A percentile compares a stretch with the other conserved stretches of the same genome.
Evolutionary conservation across 2,329 filamentous ascomycete species (phyloP).

Genomic region (Monosporascus sp.): DNA sequence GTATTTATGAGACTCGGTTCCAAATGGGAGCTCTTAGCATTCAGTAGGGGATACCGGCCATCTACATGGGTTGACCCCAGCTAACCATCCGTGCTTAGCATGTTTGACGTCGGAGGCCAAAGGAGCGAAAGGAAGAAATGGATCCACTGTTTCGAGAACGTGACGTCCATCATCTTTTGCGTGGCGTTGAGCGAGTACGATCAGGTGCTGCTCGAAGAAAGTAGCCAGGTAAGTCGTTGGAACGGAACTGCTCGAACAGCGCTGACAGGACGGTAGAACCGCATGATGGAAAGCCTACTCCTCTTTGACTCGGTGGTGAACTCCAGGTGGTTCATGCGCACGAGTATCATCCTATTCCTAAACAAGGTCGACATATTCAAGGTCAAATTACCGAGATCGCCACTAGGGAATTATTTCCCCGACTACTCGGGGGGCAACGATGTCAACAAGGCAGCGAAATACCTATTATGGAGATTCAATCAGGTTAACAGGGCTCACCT

Average conservation of each 20-base stretch:
- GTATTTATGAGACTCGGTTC: constrained; percentile 98
- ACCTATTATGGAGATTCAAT: constrained; percentile 96
- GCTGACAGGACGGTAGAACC: constrained; percentile 59
- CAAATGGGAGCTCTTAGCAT: constrained; percentile 98
- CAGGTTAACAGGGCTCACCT: constrained; percentile 95
- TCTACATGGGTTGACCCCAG: not conserved
- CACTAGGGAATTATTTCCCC: constrained; percentile 90
- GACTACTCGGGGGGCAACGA: constrained; percentile 98
- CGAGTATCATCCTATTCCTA: constrained; percentile 95
- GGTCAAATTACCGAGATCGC: constrained; percentile 83
- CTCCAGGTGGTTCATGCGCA: constrained; percentile 98
- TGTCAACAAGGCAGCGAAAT: constrained; percentile 96
- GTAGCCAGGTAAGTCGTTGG: constrained; percentile 69
- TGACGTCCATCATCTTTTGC: constrained; percentile 99
- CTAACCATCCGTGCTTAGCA: constrained; percentile 51
- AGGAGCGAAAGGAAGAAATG: constrained; percentile 98
- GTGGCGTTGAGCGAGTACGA: constrained; percentile 98
- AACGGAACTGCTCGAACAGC: not conserved
- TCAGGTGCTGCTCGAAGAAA: constrained; percentile 93
- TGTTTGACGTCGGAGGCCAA: constrained; percentile 98
- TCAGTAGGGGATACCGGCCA: constrained; percentile 60
- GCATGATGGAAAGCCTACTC: constrained; percentile 97
- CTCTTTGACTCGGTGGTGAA: constrained; percentile 98
- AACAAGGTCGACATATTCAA: constrained; percentile 99
- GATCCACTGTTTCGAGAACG: constrained; percentile 99